Evolutionary conservation across 495 filamentous ascomycete genomes (phyloP).

Genomic region (Neurospora hispaniola): DNA sequence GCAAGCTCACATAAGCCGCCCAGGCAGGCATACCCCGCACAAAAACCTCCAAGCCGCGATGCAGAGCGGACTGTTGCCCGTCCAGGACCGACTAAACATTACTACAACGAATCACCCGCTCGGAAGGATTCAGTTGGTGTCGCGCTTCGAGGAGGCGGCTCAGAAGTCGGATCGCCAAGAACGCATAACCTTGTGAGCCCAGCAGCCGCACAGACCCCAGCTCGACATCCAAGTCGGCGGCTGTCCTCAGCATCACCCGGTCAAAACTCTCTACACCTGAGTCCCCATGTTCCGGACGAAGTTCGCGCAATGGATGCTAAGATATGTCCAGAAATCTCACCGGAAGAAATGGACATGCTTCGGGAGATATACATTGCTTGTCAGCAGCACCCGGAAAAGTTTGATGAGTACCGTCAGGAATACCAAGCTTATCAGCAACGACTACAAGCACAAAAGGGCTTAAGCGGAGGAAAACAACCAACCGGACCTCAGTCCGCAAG

Average conservation of each 20-base stretch:
- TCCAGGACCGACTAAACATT: not conserved
- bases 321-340: not conserved
- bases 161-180: not conserved
- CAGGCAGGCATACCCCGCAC: not conserved
- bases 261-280: not conserved
- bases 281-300: not conserved
- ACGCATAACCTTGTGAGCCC: not conserved
- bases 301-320: not conserved
- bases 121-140: not conserved
- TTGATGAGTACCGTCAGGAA: not conserved
- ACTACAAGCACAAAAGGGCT: not conserved
- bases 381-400: not conserved
- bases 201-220: not conserved
- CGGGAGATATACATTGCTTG: not conserved
- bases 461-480: not conserved
- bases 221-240: not conserved
- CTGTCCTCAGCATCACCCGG: not conserved
- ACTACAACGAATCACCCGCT: not conserved
- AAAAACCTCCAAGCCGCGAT: not conserved
- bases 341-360: not conserved
- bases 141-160: not conserved
- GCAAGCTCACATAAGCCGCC: not conserved
- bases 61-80: not conserved
- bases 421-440: not conserved
- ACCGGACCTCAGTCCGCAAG: not conserved